Percentiles rank a stretch among this genome's conserved stretches.
phyloP scores from a whole-genome alignment of 306 rosid genomes.

The Begonia fuchsioides region DNA sequence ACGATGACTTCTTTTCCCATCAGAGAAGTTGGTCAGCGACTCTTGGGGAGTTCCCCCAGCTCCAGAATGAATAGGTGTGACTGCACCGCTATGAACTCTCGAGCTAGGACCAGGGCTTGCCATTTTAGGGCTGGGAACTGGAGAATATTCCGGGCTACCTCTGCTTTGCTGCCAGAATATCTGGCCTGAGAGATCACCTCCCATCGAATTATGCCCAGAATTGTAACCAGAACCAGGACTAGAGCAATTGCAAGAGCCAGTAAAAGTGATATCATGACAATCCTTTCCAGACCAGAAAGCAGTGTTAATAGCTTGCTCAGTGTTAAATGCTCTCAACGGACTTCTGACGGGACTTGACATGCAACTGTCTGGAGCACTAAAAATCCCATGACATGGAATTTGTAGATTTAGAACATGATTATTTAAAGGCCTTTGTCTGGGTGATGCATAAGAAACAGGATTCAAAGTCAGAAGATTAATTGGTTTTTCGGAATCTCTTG shows the following conservation, averaged over 20 bases:
- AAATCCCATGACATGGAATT: slow-evolving; percentile 56
- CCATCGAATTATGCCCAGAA: slow-evolving; percentile 93
- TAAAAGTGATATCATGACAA: slow-evolving; percentile 38
- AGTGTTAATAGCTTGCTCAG: slow-evolving; percentile 45
- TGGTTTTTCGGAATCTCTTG: slow-evolving; percentile 36
- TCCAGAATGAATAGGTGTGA: slow-evolving; percentile 87
- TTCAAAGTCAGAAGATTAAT: slow-evolving; percentile 35
- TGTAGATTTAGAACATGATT: slow-evolving; percentile 63
- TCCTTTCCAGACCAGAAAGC: slow-evolving; percentile 36
- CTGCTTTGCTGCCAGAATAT: slow-evolving; percentile 39
- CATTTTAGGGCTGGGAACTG: slow-evolving; percentile 67
- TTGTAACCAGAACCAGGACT: slow-evolving; percentile 96
- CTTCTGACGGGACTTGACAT: slow-evolving; percentile 67
- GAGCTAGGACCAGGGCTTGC: slow-evolving; percentile 52
- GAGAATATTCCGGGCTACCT: slow-evolving; percentile 74
- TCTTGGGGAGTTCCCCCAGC: slow-evolving; percentile 51
- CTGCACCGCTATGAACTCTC: slow-evolving; percentile 90
- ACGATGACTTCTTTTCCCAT: slow-evolving; percentile 76
- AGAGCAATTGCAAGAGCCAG: slow-evolving; percentile 78
- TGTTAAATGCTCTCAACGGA: slow-evolving; percentile 45
- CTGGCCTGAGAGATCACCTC: slow-evolving; percentile 82
- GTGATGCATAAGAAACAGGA: slow-evolving; percentile 51
- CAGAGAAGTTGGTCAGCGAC: slow-evolving; percentile 48
- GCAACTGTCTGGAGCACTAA: slow-evolving; percentile 75
- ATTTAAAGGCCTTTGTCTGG: slow-evolving; percentile 50